Evolutionary conservation across 2,329 filamentous ascomycete species (phyloP), one percentile per base, ranked within the genome.

Genomic region (Stylonectria norvegica): DNA sequence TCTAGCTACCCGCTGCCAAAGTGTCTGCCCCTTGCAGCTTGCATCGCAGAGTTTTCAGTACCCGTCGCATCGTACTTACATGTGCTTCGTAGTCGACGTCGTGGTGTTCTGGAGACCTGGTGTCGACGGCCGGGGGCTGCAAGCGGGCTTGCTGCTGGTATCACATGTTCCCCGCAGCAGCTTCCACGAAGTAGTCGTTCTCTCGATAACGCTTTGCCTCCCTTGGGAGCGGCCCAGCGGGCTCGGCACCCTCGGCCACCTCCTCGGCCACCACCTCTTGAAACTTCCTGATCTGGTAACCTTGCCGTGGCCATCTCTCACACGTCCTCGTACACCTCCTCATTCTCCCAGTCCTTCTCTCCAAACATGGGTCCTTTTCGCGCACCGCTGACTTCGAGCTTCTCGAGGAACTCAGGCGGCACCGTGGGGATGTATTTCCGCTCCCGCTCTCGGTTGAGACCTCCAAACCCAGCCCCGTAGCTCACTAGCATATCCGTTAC

Each of bases 401-500:
- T 95, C 45, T 85, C 81, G 45, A 98, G 70, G 59, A 97, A 95
- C 66, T 98, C 93, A 0, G 90, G 85, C 14, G 93, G 91, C 38
- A 98, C 87, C 0, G 88, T 95, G 2, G 93, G 93, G 32, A 95
- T 94, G 63, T 98, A 98, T 67, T 95, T 95, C 51, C 89, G 77
- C 64, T 94, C 93, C 41, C 89, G 77, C 66, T 97, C 93, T 47
- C 86, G 78, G 67, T 98, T 95, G 33, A 93, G 72, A 0, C 93
- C 93, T 5, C 93, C 93, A 58, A 97, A 93, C 0, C 93, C 93
- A 10, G 93, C 90, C 1, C 93, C 93, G 58, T 94, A 98, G 51
- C 84, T 91, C 34, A 98, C 81, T 34, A 97, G 76, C 93, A 98
- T 98, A 63, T 98, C 93, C 18, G 90, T 97, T 42, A 89, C 93